These are phyloP conservation scores for Tillandsia leiboldiana DNA, from an alignment of 176 grass and related monocot species.

Conservation along the genomic window DNA sequence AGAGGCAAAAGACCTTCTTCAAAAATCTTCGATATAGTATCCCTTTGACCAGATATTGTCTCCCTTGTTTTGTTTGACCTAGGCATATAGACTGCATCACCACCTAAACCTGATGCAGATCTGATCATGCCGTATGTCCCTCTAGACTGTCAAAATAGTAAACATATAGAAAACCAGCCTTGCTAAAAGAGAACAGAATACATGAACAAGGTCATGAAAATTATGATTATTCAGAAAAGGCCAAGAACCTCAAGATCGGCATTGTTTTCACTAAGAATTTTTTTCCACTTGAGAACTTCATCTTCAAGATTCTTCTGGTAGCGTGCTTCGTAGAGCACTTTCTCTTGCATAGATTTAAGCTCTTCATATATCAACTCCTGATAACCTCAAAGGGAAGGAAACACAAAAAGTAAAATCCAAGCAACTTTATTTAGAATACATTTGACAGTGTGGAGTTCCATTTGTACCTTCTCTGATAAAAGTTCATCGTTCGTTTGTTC, in stretches of 20 bases:
- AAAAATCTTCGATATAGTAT: conserved; percentile 82
- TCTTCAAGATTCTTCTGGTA: conserved; percentile 62
- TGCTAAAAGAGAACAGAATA: conserved; percentile 11
- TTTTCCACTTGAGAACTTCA: conserved; percentile 58
- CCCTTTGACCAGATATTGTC: conserved; percentile 41
- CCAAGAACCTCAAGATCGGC: conserved; percentile 42
- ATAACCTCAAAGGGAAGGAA: conserved; percentile 23
- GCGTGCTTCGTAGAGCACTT: conserved; percentile 42
- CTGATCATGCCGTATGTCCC: conserved; percentile 36
- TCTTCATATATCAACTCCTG: conserved; percentile 55
- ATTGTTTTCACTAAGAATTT: conserved; percentile 31
- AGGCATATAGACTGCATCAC: conserved; percentile 20
- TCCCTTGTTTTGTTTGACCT: conserved; percentile 62
- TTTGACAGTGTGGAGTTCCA: neutral
- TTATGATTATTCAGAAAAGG: conserved; percentile 6
- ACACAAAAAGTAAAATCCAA: neutral
- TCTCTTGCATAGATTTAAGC: conserved; percentile 58
- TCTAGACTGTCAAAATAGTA: conserved; percentile 41
- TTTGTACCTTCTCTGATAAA: conserved; percentile 57
- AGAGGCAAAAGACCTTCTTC: conserved; percentile 58
- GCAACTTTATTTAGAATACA: neutral
- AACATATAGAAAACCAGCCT: conserved; percentile 1
- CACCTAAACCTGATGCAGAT: conserved; percentile 43
- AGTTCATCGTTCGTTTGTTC: conserved; percentile 42
- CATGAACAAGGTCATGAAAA: conserved; percentile 11